A percentile compares a stretch with the other conserved stretches of the same genome.
Conservation (phyloP, 2,329 filamentous ascomycete genomes). For the Diplodia scrobiculata region DNA sequence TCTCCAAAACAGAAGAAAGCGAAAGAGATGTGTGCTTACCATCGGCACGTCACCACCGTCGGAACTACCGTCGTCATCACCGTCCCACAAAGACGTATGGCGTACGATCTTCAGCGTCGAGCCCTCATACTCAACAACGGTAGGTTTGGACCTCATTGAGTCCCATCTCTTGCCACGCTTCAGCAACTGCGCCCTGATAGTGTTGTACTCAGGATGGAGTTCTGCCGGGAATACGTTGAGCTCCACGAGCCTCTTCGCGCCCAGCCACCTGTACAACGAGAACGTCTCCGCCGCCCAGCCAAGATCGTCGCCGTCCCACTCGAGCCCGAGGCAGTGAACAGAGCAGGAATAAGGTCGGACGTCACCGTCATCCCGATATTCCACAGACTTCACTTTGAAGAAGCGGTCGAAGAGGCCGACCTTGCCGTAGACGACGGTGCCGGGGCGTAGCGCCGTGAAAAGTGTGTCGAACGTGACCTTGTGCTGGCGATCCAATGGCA, state of each 20-base stretch:
- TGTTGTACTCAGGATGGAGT: background rate
- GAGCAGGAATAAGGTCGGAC: background rate
- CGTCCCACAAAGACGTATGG: background rate
- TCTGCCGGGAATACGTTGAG: background rate
- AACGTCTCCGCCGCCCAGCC: background rate
- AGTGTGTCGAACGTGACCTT: background rate
- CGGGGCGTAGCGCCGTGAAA: background rate
- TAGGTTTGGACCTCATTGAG: background rate
- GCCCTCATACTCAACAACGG: background rate
- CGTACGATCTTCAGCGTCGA: background rate
- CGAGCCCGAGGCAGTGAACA: background rate
- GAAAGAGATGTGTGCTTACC: background rate
- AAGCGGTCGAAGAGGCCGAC: background rate
- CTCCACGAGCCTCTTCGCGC: background rate
- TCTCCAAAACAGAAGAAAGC: no score
- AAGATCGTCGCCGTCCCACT: background rate
- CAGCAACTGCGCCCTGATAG: background rate
- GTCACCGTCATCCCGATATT: background rate
- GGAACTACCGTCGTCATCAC: background rate
- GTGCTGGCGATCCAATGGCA: background rate
- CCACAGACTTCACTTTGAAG: background rate
- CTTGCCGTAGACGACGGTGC: background rate
- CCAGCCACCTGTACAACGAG: background rate
- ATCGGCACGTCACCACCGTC: background rate
- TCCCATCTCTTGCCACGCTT: background rate